Conservation (phyloP, 2,329 filamentous ascomycete genomes). For the Clonostachys chloroleuca region DNA sequence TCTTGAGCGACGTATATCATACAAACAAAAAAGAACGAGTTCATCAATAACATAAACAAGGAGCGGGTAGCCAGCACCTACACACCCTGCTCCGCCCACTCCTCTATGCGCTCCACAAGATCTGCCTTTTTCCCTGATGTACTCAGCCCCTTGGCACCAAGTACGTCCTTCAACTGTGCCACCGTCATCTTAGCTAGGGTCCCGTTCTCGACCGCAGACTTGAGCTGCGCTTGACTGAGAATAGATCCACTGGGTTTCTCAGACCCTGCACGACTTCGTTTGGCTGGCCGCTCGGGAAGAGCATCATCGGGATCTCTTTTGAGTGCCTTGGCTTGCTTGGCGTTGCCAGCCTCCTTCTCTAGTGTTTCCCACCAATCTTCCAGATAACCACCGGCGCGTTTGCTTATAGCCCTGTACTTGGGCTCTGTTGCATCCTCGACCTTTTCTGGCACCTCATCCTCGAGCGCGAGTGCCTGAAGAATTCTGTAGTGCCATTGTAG, state of each 20-base stretch:
- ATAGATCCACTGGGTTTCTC: constrained; percentile 23
- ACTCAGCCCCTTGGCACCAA: constrained; percentile 41
- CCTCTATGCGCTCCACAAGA: constrained; percentile 49
- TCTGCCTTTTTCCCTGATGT: constrained; percentile 48
- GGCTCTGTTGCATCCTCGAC: constrained; percentile 75
- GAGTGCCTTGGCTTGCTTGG: constrained; percentile 30
- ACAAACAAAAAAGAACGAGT: too few species aligned
- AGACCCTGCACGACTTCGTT: constrained; percentile 32
- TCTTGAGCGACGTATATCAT: too few species aligned
- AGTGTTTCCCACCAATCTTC: constrained; percentile 71
- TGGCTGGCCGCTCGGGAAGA: constrained; percentile 31
- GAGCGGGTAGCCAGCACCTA: too few species aligned
- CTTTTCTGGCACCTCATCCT: constrained; percentile 81
- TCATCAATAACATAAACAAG: too few species aligned
- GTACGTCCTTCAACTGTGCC: constrained; percentile 43
- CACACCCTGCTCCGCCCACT: constrained; percentile 43
- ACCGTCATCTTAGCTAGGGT: constrained; percentile 51
- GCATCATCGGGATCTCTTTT: constrained; percentile 47
- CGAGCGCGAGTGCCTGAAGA: constrained; percentile 82
- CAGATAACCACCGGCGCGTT: constrained; percentile 76
- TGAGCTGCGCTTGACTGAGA: constrained; percentile 41
- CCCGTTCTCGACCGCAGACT: constrained; percentile 35
- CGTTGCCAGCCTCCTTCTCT: constrained; percentile 43
- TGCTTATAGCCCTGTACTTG: constrained; percentile 83
- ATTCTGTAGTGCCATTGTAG: constrained; percentile 98